These are phyloP conservation scores for Pleurotus citrinopileatus DNA, from an alignment of 768 basidiomycete genomes.

Conservation along the genomic window DNA sequence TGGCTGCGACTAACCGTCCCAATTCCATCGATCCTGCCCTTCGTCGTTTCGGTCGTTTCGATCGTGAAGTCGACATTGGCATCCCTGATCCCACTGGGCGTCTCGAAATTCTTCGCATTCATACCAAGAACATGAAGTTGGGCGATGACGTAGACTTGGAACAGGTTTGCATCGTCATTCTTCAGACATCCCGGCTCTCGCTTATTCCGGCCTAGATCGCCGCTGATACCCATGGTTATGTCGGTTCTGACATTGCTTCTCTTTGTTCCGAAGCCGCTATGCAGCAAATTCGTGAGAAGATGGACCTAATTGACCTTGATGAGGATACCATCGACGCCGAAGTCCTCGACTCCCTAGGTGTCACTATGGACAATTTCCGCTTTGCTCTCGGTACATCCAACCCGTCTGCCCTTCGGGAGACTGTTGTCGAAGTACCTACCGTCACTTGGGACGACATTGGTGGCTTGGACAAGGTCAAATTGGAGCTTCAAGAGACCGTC, in stretches of 20 bases:
- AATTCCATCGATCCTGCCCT: conserved; percentile 99
- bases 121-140: conserved; percentile 99
- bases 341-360: conserved; percentile 96
- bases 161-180: conserved; percentile 51
- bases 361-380: conserved; percentile 99
- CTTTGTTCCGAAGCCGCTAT: conserved; percentile 99
- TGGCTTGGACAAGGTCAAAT: conserved; percentile 99
- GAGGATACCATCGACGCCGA: conserved; percentile 99
- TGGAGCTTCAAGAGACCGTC: conserved; percentile 97
- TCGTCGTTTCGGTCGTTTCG: conserved; percentile 98
- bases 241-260: conserved; percentile 96
- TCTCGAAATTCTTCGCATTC: conserved; percentile 97
- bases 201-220: conserved; percentile 66
- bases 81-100: conserved; percentile 99
- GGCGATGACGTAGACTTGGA: conserved; percentile 96
- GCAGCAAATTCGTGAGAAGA: conserved; percentile 99
- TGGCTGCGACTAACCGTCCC: conserved; percentile 98
- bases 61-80: conserved; percentile 98
- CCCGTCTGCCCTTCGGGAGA: conserved; percentile 98
- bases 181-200: not conserved
- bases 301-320: conserved; percentile 94
- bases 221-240: conserved; percentile 98
- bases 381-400: conserved; percentile 97
- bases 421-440: conserved; percentile 97
- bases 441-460: conserved; percentile 99